Evolutionary conservation across 441 rosid species (phyloP), one percentile per base, ranked within the genome.

Genomic region (Corymbia calophylla): DNA sequence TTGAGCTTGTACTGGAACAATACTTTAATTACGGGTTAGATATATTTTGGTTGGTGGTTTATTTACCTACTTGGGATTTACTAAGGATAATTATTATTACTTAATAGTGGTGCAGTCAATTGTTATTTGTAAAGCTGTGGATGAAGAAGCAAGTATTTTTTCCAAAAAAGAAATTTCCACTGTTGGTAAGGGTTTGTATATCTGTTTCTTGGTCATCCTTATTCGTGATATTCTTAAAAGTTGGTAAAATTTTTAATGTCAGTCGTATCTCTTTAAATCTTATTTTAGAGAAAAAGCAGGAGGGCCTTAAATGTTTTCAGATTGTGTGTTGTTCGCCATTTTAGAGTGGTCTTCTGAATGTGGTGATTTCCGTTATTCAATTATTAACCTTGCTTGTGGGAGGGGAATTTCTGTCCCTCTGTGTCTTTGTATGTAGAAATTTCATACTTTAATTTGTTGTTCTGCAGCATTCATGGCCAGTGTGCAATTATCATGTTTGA

Each of bases 381-480:
- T 29, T 86, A 55, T 35, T 86, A 47, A 47, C 49, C 64, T 86
- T n/a, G 64, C 27, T 86, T 3, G 64, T 35, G 47, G 18, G 68
- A 86, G 47, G 60, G 88, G 49, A 53, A 35, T 89, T 29, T 60
- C 23, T 35, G 16, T 12, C 10, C 51, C 32, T 49, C 35, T 21
- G 23, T 62, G 21, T 31, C 5, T 64, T 35, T 0, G 3, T 64
- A 23, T 58, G 35, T 60, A 13, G 21, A 85, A 58, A 62, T 64
- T n/a, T 53, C 53, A 32, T 19, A 53, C 44, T 86, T 32, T 55
- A 16, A 19, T 87, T 93, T 1, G 49, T 15, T 51, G 29, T 39
- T 84, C 55, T 81, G 87, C 95, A 97, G 99, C 91, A 97, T 97
- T 91, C 99, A 97, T 91, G 98, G 98, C 35, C 97, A 97, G 49